phyloP scores from a whole-genome alignment of 805 yeast species.

The Saccharomycopsis lassenensis region DNA sequence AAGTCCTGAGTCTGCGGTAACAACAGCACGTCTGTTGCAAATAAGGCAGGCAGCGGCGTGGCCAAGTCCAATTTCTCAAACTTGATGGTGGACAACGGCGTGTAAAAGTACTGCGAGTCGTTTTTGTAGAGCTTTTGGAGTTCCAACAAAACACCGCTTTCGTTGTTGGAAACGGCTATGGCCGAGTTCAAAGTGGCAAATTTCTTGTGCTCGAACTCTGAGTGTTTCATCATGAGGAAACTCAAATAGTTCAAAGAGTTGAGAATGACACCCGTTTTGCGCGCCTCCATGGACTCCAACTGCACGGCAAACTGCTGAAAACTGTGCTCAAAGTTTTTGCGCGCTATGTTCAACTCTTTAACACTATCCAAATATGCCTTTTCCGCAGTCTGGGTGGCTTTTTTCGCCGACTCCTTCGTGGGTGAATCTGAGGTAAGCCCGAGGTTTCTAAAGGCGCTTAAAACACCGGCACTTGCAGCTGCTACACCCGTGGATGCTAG shows the following conservation, averaged over 20 bases:
- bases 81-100: constrained; percentile 10
- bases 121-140: constrained; percentile 3
- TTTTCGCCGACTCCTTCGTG: constrained; percentile 11
- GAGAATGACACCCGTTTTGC: constrained; percentile 5
- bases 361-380: constrained; percentile 4
- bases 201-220: constrained; percentile 18
- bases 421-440: too few relatives aligned
- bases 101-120: constrained; percentile 13
- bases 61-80: constrained; percentile 11
- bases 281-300: constrained; percentile 12
- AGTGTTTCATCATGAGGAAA: constrained; percentile 17
- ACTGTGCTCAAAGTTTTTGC: constrained; percentile 7
- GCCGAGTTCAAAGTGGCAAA: constrained; percentile 10
- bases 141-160: constrained; percentile 10
- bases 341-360: constrained; percentile 2
- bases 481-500: too few relatives aligned
- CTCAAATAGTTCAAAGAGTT: constrained; percentile 17
- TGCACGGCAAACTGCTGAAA: constrained; percentile 6
- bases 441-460: too few relatives aligned
- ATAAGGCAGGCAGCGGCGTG: constrained; percentile 5
- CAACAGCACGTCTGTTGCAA: constrained; percentile 17
- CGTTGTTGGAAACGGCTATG: constrained; percentile 13
- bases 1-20: constrained; percentile 12
- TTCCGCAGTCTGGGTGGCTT: constrained; percentile 8
- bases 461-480: too few relatives aligned